Percentiles rank a stretch among this genome's conserved stretches.
Conservation (phyloP, 192 early-diverging fungal species). For the Funneliformis mosseae region DNA sequence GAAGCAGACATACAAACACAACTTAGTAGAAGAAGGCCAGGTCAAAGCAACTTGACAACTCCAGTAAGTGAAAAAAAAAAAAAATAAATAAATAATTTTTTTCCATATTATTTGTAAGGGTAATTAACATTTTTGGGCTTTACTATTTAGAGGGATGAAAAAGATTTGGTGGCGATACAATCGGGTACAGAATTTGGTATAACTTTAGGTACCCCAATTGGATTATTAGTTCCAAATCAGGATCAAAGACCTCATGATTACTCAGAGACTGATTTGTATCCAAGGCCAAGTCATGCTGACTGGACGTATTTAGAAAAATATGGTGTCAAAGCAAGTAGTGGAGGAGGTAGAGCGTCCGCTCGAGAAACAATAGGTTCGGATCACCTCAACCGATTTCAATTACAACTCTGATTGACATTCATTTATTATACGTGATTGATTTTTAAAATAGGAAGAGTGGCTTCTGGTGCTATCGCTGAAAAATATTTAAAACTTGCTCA, state of each 20-base stretch:
- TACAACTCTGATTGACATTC: neutral
- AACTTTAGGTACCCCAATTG: slow-evolving; percentile 94
- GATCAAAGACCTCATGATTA: slow-evolving; percentile 98
- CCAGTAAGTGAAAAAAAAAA: slow-evolving; percentile 64
- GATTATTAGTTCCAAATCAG: slow-evolving; percentile 87
- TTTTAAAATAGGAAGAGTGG: slow-evolving; percentile 75
- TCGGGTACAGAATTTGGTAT: slow-evolving; percentile 93
- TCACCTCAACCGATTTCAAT: neutral
- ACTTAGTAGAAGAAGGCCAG: slow-evolving; percentile 89
- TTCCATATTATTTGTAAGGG: neutral
- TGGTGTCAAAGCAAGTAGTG: slow-evolving; percentile 90
- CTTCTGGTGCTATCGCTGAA: slow-evolving; percentile 97
- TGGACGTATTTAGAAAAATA: slow-evolving; percentile 97
- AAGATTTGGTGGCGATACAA: slow-evolving; percentile 88
- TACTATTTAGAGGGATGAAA: slow-evolving; percentile 81
- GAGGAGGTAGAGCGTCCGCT: slow-evolving; percentile 92
- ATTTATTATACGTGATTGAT: neutral
- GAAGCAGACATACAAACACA: slow-evolving; percentile 94
- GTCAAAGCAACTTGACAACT: slow-evolving; percentile 94
- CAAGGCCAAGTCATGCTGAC: slow-evolving; percentile 97
- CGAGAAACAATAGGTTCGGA: slow-evolving; percentile 87
- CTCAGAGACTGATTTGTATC: slow-evolving; percentile 92
- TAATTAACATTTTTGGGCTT: slow-evolving; percentile 9
- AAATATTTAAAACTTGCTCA: slow-evolving; percentile 83
- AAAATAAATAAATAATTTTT: too few relatives aligned